phyloP scores from a whole-genome alignment of 1,139 yeast genomes.

The Yamadazyma dushanensis region DNA sequence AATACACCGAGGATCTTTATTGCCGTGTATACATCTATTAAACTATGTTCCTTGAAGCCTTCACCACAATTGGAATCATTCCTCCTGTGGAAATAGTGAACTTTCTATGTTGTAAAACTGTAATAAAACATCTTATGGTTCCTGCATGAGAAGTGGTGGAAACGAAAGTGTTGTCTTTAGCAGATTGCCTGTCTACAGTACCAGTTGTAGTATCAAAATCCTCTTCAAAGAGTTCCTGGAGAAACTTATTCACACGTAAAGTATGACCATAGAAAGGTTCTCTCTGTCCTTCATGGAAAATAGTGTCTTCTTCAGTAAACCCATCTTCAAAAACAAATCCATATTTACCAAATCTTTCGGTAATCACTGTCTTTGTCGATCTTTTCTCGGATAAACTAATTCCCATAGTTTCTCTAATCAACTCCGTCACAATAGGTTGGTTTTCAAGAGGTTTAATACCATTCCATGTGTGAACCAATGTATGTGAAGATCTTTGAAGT shows the following conservation, averaged over 20 bases:
- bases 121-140: constrained; percentile 52
- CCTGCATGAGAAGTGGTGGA: constrained; percentile 67
- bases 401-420: constrained; percentile 69
- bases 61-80: constrained; percentile 61
- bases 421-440: constrained; percentile 53
- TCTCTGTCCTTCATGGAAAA: constrained; percentile 32
- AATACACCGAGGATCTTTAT: too few species aligned
- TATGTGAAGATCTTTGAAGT: constrained; percentile 62
- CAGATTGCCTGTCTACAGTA: constrained; percentile 22
- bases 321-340: constrained; percentile 42
- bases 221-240: constrained; percentile 47
- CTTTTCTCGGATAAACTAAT: constrained; percentile 67
- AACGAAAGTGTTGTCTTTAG: constrained; percentile 32
- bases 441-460: constrained; percentile 19
- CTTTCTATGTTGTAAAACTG: constrained; percentile 53
- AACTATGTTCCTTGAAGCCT: constrained; percentile 25
- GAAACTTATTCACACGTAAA: constrained; percentile 44
- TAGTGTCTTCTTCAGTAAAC: constrained; percentile 48
- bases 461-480: constrained; percentile 60
- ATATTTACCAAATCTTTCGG: constrained; percentile 16
- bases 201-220: constrained; percentile 20
- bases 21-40: too few species aligned
- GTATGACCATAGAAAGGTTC: constrained; percentile 51
- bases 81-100: constrained; percentile 57
- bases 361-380: constrained; percentile 27